Evolutionary conservation across 331 rosid genomes (phyloP), one percentile per base, ranked within the genome.

Genomic region (Rosa hybrid): DNA sequence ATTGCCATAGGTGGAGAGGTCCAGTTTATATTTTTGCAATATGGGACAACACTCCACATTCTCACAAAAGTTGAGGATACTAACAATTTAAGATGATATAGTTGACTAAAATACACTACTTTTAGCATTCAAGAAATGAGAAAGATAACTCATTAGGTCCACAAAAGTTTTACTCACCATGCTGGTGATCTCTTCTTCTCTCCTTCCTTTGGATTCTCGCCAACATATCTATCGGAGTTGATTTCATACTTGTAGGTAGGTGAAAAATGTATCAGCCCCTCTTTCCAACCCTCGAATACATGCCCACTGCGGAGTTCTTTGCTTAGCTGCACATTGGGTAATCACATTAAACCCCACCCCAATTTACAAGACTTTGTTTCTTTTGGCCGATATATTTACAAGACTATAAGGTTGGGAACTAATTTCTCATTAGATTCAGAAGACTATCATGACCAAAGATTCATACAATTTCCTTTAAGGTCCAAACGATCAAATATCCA

Each of bases 231-330:
- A 77, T 89, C 85, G 6, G 96, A 83, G 81, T 96, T 86, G 78
- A 87, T 54, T 79, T 88, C 98, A 82, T 96, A 96, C 76, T 96
- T 95, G 84, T 95, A 95, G 63, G 99, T 95, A 18, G 99, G 99
- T 67, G 98, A 91, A 83, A 96, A 96, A 23, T 90, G 90, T 83
- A 93, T 86, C 71, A 30, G 49, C 71, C 97, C 99, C 46, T 96
- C 99, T 76, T 83, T 93, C 99, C 99, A 96, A 87, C 99, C 99
- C 57, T 85, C 93, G 56, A 96, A 96, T 23, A 96, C 98, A 23
- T 49, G 96, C 59, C 99, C 97, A 16, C 68, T 70, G 21, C 84
- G 87, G 34, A 91, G 83, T 82, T 91, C 99, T 78, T 85, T 86
- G 88, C 68, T 89, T 71, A 96, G 91, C 99, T 96, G 85, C 80